phyloP scores from a whole-genome alignment of 106 monocot genomes.

The Ottelia alismoides region DNA sequence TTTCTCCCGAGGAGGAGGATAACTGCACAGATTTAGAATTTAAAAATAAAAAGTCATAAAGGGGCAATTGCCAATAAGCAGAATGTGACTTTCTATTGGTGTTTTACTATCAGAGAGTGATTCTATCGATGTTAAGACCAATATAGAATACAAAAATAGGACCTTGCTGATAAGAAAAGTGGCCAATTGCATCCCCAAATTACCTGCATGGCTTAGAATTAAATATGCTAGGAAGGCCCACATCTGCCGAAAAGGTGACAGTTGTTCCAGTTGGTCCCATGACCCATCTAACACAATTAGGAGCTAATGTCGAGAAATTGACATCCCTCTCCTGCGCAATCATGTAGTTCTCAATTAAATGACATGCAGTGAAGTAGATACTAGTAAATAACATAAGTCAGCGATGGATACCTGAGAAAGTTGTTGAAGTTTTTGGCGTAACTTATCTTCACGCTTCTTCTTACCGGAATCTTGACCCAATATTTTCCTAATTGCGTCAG shows the following conservation, averaged over 20 bases:
- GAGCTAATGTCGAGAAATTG: slow-evolving; percentile 21
- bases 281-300: slow-evolving; percentile 43
- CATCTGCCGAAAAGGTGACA: slow-evolving; percentile 49
- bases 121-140: no score
- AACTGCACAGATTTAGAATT: slow-evolving; percentile 20
- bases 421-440: no score
- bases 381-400: no score
- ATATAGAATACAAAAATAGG: neutral
- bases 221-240: slow-evolving; percentile 55
- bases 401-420: no score
- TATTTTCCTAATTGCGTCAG: no score
- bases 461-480: no score
- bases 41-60: neutral
- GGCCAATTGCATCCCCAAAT: neutral
- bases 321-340: slow-evolving; percentile 70
- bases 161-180: neutral
- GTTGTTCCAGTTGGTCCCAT: slow-evolving; percentile 53
- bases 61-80: neutral
- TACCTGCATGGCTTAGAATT: slow-evolving; percentile 49
- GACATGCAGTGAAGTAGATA: no score
- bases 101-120: no score
- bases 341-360: no score
- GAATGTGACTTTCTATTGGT: neutral
- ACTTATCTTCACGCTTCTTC: no score
- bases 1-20: slow-evolving; percentile 73